Base-by-base conservation (phyloP, 768 basidiomycete species). In the Lactifluus hygrophoroides region DNA sequence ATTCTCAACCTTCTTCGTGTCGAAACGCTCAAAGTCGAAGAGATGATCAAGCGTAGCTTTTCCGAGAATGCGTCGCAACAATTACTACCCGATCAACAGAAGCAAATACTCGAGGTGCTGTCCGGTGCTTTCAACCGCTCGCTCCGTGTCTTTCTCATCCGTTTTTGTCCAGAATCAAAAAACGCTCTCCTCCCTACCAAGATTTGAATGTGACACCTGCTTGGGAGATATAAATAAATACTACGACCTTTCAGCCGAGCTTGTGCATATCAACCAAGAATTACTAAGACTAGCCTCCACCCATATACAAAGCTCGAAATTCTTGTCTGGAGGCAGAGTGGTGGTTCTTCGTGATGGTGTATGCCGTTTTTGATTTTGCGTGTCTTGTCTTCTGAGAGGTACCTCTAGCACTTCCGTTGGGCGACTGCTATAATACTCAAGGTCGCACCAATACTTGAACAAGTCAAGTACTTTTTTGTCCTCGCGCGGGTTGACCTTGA, bases 21-120 rank as follows among this genome's bases (percentile, higher is more conserved):
- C 10, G 96, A 99, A 68, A 94, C 96, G 0, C 77, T 99, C 47
- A 79, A 85, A 58, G 95, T 98, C 17, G 96, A 99, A 68, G 96
- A 99, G 72, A 99, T 99, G 96, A 98, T 99, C 69, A 98, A 98
- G 71, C 80, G 96, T 38, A 94, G 91, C 69, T 99, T 99, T 72
- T 98, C 96, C 17, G 96, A 99, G 74, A 98, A 98, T 68, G 86
- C 93, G 1, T 88, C 96, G 0, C 96, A 99, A 68, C 79, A 86
- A 38, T 75, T 97, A 44, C 74, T 97, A 30, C 96, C 96, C 4
- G 93, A 95, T 54, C 91, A 98, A 61, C 93, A 98, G 71, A 85
- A 87, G 69, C 82, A 86, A 68, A 89, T 98, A 23, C 69, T 77
- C 2, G 86, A 95, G 76, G 95, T 91, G 23, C 7, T 50, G 9